A percentile compares a stretch with the other conserved stretches of the same genome.
Conservation (phyloP, 1,284 basidiomycete genomes). For the Tilletiaria anomala region DNA sequence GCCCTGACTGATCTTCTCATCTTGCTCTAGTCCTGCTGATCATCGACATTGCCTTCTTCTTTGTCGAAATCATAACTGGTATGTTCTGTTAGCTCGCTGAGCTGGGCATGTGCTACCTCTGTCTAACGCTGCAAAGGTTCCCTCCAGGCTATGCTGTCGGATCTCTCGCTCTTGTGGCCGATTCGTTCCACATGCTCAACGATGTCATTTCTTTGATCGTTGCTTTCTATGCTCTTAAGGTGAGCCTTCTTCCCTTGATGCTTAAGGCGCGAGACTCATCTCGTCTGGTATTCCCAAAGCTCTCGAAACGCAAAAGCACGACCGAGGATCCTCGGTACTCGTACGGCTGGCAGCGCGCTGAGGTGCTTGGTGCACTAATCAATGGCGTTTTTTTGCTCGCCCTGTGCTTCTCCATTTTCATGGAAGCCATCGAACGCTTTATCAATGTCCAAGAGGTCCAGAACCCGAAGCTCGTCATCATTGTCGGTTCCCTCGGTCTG, state of each 20-base stretch:
- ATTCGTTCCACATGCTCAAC: conserved; percentile 87
- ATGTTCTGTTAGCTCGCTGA: too few relatives aligned
- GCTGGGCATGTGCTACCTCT: too few relatives aligned
- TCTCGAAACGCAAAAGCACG: conserved; percentile 1
- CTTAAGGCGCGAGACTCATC: neutral
- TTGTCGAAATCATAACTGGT: conserved; percentile 62
- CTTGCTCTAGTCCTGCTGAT: conserved; percentile 61
- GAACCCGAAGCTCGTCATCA: conserved; percentile 65
- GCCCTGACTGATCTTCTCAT: too few relatives aligned
- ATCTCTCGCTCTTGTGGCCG: conserved; percentile 84
- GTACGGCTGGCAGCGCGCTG: conserved; percentile 97
- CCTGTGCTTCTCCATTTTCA: conserved; percentile 83
- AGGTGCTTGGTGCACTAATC: conserved; percentile 65
- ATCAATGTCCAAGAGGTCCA: conserved; percentile 72
- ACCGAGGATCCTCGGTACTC: conserved; percentile 51
- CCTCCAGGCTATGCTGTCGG: conserved; percentile 72
- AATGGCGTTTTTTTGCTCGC: conserved; percentile 95
- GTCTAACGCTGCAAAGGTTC: neutral
- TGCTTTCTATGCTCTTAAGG: conserved; percentile 91
- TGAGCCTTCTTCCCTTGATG: conserved; percentile 40
- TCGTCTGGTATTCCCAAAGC: neutral
- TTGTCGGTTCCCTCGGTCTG: conserved; percentile 79
- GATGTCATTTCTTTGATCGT: conserved; percentile 79
- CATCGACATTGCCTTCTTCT: conserved; percentile 80
- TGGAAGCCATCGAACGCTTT: conserved; percentile 84